phyloP scores from a whole-genome alignment of 441 rosid species.

The Dalechampia spathulata region DNA sequence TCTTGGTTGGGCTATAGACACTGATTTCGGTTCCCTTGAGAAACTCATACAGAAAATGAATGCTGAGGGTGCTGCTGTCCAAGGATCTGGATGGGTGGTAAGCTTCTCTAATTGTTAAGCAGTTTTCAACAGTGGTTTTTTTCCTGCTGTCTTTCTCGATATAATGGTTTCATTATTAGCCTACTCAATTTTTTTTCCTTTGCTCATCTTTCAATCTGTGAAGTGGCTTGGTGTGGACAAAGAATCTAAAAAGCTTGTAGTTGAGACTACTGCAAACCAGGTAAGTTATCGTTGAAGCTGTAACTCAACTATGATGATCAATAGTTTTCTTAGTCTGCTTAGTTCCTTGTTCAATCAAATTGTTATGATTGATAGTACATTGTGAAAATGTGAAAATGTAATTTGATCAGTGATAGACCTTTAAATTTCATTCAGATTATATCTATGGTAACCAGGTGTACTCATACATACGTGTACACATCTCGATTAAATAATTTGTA shows the following conservation, averaged over 20 bases:
- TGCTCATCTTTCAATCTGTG: not conserved
- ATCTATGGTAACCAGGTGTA: too few relatives aligned
- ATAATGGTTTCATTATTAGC: not conserved
- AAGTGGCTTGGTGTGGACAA: constrained; percentile 95
- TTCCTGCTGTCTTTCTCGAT: not conserved
- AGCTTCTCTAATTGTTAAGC: constrained; percentile 20
- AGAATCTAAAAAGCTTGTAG: constrained; percentile 73
- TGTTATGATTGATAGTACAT: not conserved
- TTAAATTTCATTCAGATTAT: too few relatives aligned
- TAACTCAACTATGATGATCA: not conserved
- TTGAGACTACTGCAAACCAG: constrained; percentile 93
- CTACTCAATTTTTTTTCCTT: constrained; percentile 1
- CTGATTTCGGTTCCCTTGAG: constrained; percentile 74
- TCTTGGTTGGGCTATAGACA: constrained; percentile 70
- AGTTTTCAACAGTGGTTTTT: not conserved
- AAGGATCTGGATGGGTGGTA: constrained; percentile 99
- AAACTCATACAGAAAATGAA: constrained; percentile 65
- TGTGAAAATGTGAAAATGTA: too few relatives aligned
- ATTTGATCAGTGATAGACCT: too few relatives aligned
- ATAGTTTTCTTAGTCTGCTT: not conserved
- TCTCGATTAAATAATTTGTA: too few relatives aligned
- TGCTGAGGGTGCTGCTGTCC: constrained; percentile 89
- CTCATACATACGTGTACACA: too few relatives aligned
- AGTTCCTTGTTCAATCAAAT: not conserved
- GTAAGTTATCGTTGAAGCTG: constrained; percentile 23